Conservation (phyloP, 1,284 basidiomycete genomes). For the Inonotus hispidus region DNA sequence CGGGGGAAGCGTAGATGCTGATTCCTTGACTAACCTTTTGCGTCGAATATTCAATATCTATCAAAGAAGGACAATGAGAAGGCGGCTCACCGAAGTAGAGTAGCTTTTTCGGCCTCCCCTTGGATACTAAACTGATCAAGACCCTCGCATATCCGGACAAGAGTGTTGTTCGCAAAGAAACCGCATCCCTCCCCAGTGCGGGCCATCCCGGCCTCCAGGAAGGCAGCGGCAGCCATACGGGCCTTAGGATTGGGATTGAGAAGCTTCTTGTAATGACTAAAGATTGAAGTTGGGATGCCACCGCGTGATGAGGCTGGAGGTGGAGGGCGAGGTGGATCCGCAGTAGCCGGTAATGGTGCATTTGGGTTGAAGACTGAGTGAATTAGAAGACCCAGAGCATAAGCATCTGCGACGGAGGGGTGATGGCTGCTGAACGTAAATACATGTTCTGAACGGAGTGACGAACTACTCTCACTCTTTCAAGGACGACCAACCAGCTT, state of each 20-base stretch:
- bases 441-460: neutral
- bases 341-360: constrained; percentile 63
- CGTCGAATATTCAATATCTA: neutral
- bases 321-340: constrained; percentile 65
- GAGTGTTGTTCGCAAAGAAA: constrained; percentile 81
- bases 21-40: constrained; percentile 72
- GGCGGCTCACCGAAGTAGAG: constrained; percentile 61
- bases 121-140: constrained; percentile 85
- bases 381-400: constrained; percentile 81
- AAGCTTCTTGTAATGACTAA: constrained; percentile 81
- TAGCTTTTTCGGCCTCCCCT: constrained; percentile 76
- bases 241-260: constrained; percentile 83
- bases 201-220: constrained; percentile 78
- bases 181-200: constrained; percentile 56
- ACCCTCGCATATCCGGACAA: constrained; percentile 82
- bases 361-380: constrained; percentile 83
- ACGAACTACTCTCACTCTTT: constrained; percentile 72
- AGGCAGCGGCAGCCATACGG: constrained; percentile 69
- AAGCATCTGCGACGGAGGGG: constrained; percentile 73
- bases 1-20: constrained; percentile 73
- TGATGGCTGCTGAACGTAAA: constrained; percentile 48
- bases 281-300: constrained; percentile 71
- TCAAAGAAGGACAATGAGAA: neutral
- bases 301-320: constrained; percentile 73
- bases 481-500: constrained; percentile 76